Evolutionary conservation across 2,329 filamentous ascomycete genomes (phyloP), one percentile per base, ranked within the genome.

Genomic region (Microsporum ferrugineum): DNA sequence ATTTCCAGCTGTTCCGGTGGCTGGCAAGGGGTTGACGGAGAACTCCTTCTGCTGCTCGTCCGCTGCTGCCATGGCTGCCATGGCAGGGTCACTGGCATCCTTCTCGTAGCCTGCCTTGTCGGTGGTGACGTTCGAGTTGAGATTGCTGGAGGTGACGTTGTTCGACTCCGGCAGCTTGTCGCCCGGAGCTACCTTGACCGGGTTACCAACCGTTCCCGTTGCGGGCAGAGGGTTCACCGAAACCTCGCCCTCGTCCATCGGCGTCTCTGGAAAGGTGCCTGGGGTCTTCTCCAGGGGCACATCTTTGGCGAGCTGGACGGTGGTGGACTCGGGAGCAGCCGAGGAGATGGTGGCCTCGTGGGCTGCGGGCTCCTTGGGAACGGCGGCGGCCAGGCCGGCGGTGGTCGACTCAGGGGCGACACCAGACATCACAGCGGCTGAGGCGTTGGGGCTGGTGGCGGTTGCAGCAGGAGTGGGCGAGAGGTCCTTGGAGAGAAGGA

Each of bases 41-140:
- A 76, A 66, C 36, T 17, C 10, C 29, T 14, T 39, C 5, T 12
- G 38, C 38, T 53, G 49, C 1, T 53, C 27, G 29, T 34, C 71
- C 49, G 53, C 75, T 77, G 23, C 38, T 12, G 38, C 38, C 38
- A 41, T 41, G 38, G 38, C 38, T 14, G 77, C 70, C 51, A 73
- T 73, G 29, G 78, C 76, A n/a, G 79, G 72, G 34, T 72, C 65
- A 68, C 76, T 78, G 61, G 85, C 82, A 65, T 85, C 85, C 73
- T 88, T 89, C 72, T 95, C 87, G 74, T 96, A 96, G 1, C 89
- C 92, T 67, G 85, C 88, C 73, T 90, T 82, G 72, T 96, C 91
- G 23, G 89, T 82, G 69, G 77, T 79, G 43, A 79, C 80, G n/a
- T 39, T 39, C 65, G 82, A 84, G 47, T 86, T 84, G 69, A 95